Evolutionary conservation across 1,284 basidiomycete genomes (phyloP), one percentile per base, ranked within the genome.

Genomic region (Exobasidium cylindrosporum): DNA sequence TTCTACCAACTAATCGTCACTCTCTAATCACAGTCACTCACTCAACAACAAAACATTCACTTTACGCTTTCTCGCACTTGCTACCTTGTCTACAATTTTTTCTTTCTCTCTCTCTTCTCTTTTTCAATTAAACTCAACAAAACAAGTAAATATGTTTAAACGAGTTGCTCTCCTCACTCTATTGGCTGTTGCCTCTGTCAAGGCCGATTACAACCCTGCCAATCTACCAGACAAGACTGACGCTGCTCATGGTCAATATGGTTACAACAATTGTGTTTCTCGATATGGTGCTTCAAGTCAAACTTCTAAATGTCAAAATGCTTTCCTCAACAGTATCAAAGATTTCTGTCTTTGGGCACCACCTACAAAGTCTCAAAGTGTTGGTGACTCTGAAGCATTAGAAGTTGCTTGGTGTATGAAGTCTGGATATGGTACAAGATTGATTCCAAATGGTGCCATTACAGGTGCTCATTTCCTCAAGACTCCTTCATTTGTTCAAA

Each of bases 331-430:
- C 65, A 69, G 66, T 44, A 60, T 73, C 23, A 66, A 53, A 46
- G 75, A 77, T 62, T 77, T 77, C 63, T 77, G 77, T 61, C 67
- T 79, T 30, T 79, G 70, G 69, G 77, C 54, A 23, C 71, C 73
- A 5, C 58, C 57, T 13, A 55, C 47, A 10, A 60, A 68, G 21
- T 58, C 62, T 26, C 58, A 63, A 24, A 66, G 68, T 1, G 61
- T 79, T n/a, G 76, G 74, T 17, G 70, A 70, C n/a, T 63, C 70
- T 50, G 77, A 79, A 61, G 55, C 65, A 4, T 46, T 61, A 11
- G 71, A 69, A 54, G 73, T 79, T 4, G 69, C 74, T 28, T 79
- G 73, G 61, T 79, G 77, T 60, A 75, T 73, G 11, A 79, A 74
- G 46, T 60, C 66, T 21, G 70, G 67, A 29, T 74, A 78, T 52